Conservation (phyloP, 306 rosid species). For the Quercus dentata region DNA sequence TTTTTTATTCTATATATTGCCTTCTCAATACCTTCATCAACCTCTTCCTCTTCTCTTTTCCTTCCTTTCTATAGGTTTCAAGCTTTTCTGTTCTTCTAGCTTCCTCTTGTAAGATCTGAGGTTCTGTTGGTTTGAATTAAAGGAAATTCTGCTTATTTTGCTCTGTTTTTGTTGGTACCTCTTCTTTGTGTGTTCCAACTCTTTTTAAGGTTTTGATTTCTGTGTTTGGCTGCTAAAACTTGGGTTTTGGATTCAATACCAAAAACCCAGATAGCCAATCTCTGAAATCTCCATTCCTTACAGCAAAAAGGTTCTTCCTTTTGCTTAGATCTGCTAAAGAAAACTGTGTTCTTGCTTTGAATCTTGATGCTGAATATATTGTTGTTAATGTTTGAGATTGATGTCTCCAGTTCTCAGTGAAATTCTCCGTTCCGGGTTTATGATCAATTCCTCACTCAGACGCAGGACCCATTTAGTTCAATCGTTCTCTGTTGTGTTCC, state of each 20-base stretch:
- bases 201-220: background rate
- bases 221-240: background rate
- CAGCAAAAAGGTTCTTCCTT: constrained; percentile 8
- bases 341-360: background rate
- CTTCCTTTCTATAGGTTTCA: background rate
- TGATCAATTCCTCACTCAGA: constrained; percentile 68
- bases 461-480: constrained; percentile 91
- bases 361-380: constrained; percentile 30
- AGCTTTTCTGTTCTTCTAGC: background rate
- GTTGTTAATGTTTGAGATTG: constrained; percentile 57
- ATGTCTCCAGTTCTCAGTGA: constrained; percentile 97
- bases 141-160: background rate
- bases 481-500: constrained; percentile 89
- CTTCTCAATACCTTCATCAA: constrained; percentile 7
- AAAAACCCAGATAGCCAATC: background rate
- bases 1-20: constrained; percentile 47
- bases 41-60: constrained; percentile 33
- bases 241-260: background rate
- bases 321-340: background rate
- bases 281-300: background rate
- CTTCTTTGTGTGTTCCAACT: background rate
- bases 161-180: background rate
- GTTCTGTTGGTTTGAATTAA: background rate
- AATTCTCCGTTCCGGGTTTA: constrained; percentile 88
- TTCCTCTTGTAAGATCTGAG: background rate